These are phyloP conservation scores for Geotrichum citri-aurantii DNA, from an alignment of 1,139 yeast species.

Conservation along the genomic window DNA sequence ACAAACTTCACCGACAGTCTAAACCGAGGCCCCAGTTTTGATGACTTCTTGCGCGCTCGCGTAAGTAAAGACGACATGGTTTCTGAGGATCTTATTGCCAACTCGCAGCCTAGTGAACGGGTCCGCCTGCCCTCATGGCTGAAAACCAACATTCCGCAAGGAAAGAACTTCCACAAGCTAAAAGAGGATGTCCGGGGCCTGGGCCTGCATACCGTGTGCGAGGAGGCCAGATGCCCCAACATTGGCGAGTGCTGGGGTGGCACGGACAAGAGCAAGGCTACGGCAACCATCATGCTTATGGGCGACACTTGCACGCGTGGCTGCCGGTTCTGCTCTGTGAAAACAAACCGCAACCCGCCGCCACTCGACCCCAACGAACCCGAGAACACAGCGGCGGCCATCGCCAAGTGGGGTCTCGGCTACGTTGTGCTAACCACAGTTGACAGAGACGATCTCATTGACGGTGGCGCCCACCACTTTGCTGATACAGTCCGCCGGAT, in stretches of 20 bases:
- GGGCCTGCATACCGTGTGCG: slow-evolving; percentile 91
- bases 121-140: slow-evolving; percentile 89
- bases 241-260: slow-evolving; percentile 99
- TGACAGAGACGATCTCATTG: slow-evolving; percentile 89
- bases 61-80: slow-evolving; percentile 54
- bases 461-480: slow-evolving; percentile 91
- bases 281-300: slow-evolving; percentile 96
- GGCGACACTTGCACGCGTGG: slow-evolving; percentile 99
- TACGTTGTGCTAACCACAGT: slow-evolving; percentile 97
- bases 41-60: slow-evolving; percentile 76
- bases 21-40: slow-evolving; percentile 88
- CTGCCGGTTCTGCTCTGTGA: slow-evolving; percentile 94
- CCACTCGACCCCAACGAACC: slow-evolving; percentile 96
- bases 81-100: slow-evolving; percentile 40
- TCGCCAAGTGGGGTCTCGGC: slow-evolving; percentile 97
- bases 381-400: slow-evolving; percentile 95
- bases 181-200: slow-evolving; percentile 84
- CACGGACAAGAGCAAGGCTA: slow-evolving; percentile 83
- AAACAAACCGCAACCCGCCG: slow-evolving; percentile 81
- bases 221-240: slow-evolving; percentile 97
- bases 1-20: slow-evolving; percentile 67
- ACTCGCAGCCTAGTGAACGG: slow-evolving; percentile 48
- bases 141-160: slow-evolving; percentile 92
- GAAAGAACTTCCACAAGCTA: slow-evolving; percentile 69
- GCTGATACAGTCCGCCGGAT: slow-evolving; percentile 81